Evolutionary conservation across 2,329 filamentous ascomycete genomes (phyloP), one percentile per base, ranked within the genome.

Genomic region (Aspergillus versicolor): DNA sequence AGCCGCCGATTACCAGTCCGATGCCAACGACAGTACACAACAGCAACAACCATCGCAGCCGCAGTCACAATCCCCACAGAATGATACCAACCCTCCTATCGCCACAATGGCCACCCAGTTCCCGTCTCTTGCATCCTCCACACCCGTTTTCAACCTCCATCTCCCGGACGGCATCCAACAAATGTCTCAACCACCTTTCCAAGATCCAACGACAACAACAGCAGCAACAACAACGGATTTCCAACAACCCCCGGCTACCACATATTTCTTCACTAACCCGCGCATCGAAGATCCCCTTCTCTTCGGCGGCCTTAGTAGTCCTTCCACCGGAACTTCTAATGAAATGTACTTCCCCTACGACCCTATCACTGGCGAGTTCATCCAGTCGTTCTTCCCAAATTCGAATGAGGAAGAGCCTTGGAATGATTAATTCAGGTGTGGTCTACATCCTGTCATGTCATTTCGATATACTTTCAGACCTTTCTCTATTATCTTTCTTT

Each of bases 281-380:
- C 43, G 17, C 3, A 22, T 13, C 4, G 50, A 46, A 7, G 43
- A 43, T 17, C 24, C 43, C 4, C 17, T 52, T 15, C 15, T 22
- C 13, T 24, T 38, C 42, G 27, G 27, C 27, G 27, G 27, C 9
- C 21, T 27, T 27, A 2, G 32, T n/a, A 47, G 15, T 2, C 17
- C 48, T 27, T 50, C 45, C 17, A 27, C 47, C 11, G 61, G 41
- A 11, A 15, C 43, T 24, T n/a, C 54, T 6, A 49, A 37, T n/a
- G 70, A 73, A 42, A 55, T 64, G 1, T 73, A 70, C 47, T 75
- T 75, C 58, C 73, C 73, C 9, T 75, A 75, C 55, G 73, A 75
- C 50, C 72, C 73, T 5, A 74, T 75, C 53, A 70, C 65, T 30
- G 71, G 71, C 15, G 71, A 74, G 50, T 75, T 75, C 27, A 74